Base-by-base conservation (phyloP, 768 basidiomycete species). In the Boletus huronensis region DNA sequence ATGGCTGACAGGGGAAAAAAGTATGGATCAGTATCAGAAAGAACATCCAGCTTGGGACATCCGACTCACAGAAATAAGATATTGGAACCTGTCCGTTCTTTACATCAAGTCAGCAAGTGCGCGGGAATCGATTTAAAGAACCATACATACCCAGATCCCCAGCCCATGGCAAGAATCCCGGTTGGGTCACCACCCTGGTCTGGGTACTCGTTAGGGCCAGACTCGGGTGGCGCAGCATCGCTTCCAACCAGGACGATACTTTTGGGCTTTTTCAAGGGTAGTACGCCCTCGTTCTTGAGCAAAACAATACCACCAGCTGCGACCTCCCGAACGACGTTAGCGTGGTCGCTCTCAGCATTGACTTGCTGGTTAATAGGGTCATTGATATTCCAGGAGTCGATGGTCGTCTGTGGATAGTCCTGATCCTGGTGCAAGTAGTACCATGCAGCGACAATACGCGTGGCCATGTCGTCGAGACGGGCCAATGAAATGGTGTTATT, bases 161-260 rank as follows among this genome's bases (percentile, higher is more conserved):
- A 97, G 14, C 93, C 93, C 86, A 93, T 87, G 8, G 91, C 92
- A 21, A 97, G 77, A 17, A 88, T 77, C 10, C 92, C 92, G 45
- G 79, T 81, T 29, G 74, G 70, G 42, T 75, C 72, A 25, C 85
- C 84, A 45, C 79, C 83, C 25, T 71, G 81, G 58, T 91, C 87
- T 8, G 71, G 19, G 49, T 83, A 90, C 49, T 82, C 78, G 63
- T 92, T 93, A 0, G 90, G 87, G 0, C 91, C 91, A 28, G 76
- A 71, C 39, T 61, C 71, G 21, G 82, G 80, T 1, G 88, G 87
- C 6, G 82, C 88, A 6, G 81, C 81, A 59, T 82, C 80, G 56
- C 82, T 82, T 21, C 88, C 88, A 50, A 86, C 74, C 44, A 90
- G 59, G 2, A 81, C 80, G 16, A 90, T 68, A 54, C 72, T 86